Base-by-base conservation (phyloP, 1,284 basidiomycete genomes). In the Anthracocystis panici-leucophaei region DNA sequence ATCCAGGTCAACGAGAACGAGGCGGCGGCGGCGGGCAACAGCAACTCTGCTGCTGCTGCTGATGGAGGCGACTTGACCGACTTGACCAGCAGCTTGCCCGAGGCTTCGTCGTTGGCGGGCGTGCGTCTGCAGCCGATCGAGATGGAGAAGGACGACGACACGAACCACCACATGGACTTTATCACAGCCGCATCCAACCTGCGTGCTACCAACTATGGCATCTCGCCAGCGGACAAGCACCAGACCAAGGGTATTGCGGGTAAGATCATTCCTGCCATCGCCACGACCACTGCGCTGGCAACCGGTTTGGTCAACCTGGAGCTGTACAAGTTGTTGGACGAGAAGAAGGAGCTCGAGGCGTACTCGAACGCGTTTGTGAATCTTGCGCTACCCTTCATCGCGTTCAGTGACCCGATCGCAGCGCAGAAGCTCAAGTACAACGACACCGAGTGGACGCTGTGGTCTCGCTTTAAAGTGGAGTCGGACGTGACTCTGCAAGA, bases 81-180 rank as follows among this genome's bases (percentile, higher is more conserved):
- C 41, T 27, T 85, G 10, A 78, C 75, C 2, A 71, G 80, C 61
- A 79, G 77, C 54, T 68, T 85, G 29, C 84, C 84, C 18, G 66
- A 78, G 45, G 75, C 84, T 2, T 64, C 79, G 8, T 93, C 93
- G 20, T 87, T 99, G 50, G 94, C 93, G 41, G 97, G 97, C 33
- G 98, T 96, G 88, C 92, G 96, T 66, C 89, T 99, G 63, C 92
- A 89, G 65, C 94, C 97, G 5, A 94, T 96, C 60, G 95, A 98
- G 84, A 99, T 99, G 83, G 97, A 99, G 88, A 99, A 99, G 88
- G 97, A 99, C 85, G 96, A 99, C 83, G 97, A 99, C 86, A 91
- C 91, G 45, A 99, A 99, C 87, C 91, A 93, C 87, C 97, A 99
- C 87, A 98, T 99, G 85, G 97, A 97, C 87, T 99, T 99, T 86